Base-by-base conservation (phyloP, 805 yeast species). In the Schizosaccharomyces octosporus region DNA sequence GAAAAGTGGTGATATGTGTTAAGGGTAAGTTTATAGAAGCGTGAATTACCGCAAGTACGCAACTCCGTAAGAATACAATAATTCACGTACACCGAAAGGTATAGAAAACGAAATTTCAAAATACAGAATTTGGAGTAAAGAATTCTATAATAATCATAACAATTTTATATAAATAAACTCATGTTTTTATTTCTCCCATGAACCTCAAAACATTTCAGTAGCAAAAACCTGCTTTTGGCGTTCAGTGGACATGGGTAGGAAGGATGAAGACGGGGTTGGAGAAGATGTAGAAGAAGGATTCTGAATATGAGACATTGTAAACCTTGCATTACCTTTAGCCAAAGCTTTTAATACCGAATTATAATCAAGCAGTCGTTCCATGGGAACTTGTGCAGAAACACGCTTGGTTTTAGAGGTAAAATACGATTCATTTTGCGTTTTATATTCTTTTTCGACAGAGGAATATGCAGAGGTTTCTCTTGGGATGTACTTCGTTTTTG, bases 281-380 rank as follows among this genome's bases (percentile, higher is more conserved):
- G 15, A 2, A 4, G 41, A 36, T 11, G 9, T 36, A 11, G 41
- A 36, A 45, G 21, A 24, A 13, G 51, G 27, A 19, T 45, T 24
- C 51, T 19, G 21, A 45, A 24, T n/a, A 3, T 45, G 51, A 45
- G 51, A 45, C 51, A 45, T 45, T 19, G 81, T 81, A 70, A 85
- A 88, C 1, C 81, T 78, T 1, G 89, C 95, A 55, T 95, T 76
- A 1, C 98, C 98, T 68, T 87, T 88, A 0, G 97, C 89, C 66
- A 88, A 73, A 45, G 93, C 83, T 66, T 97, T 73, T 58, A 93
- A 73, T 64, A 79, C 80, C 11, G 82, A 80, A 63, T 87, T 76
- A 69, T 93, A 93, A 0, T 97, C 95, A 59, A 88, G 79, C 95
- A 93, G 88, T 64, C 84, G 94, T 63, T 83, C 78, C 68, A 93